Evolutionary conservation across 2,329 filamentous ascomycete species (phyloP), one percentile per base, ranked within the genome.

Genomic region (Leptographium radiaticola): DNA sequence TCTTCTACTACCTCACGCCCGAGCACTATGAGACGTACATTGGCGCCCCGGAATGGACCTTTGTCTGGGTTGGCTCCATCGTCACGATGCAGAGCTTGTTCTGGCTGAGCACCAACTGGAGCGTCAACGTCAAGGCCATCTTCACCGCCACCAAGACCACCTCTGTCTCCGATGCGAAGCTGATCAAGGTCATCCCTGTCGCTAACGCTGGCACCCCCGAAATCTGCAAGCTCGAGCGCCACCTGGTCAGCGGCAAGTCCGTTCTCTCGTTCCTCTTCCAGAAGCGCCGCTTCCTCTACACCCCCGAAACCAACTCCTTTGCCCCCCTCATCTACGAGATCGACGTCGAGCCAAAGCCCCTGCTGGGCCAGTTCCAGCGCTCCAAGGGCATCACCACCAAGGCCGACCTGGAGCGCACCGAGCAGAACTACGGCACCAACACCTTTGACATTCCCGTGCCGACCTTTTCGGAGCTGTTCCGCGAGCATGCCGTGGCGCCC

Each of bases 61-160:
- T 95, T 67, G 88, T 98, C 58, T 98, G 88, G 83, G 80, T 86
- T 60, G 91, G 87, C 63, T 78, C 82, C 61, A 96, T 98, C 66
- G 76, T 94, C 67, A 95, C 90, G 12, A 65, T 86, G 54, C 94
- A 98, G 73, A 83, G 87, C 59, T 77, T 98, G 59, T 73, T 89
- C 62, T 98, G 93, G 91, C 78, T 98, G 58, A 91, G 87, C 73
- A 98, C 93, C 48, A 89, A 97, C 72, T 98, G 93, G 93, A 97
- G 88, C 65, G 89, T 98, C 67, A 84, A 90, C 65, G 74, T 97
- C 59, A 81, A 83, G 64, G 86, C 85, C 25, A 70, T 83, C 57
- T 95, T 97, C 69, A 97, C 87, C 13, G 81, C 90, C 1, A 84
- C 76, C 53, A 79, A 77, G 60, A 87, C 84, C 53, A 78, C 76